Evolutionary conservation across 2,329 filamentous ascomycete genomes (phyloP).

Genomic region (Didymella segeticola): DNA sequence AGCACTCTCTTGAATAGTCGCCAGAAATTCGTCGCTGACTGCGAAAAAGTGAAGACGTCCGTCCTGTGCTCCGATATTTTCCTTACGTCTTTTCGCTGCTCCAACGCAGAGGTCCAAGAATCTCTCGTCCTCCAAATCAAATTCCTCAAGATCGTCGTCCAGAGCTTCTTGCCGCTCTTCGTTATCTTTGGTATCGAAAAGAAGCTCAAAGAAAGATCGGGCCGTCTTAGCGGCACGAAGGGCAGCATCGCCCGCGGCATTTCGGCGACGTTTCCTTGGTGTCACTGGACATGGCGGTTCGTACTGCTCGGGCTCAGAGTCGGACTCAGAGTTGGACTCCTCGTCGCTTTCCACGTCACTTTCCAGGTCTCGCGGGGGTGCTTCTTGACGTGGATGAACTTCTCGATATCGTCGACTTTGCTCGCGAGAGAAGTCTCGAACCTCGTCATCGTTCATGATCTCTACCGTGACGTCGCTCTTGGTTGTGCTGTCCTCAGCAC

Average conservation of each 20-base stretch:
- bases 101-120: conserved; percentile 5
- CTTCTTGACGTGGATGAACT: background rate
- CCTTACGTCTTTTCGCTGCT: background rate
- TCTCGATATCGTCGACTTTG: conserved; percentile 9
- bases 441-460: conserved; percentile 5
- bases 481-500: conserved; percentile 7
- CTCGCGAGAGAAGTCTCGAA: conserved; percentile 1
- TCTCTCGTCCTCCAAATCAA: background rate
- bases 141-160: background rate
- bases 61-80: background rate
- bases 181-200: conserved; percentile 9
- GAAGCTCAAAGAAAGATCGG: conserved; percentile 18
- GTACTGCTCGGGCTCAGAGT: too few relatives aligned
- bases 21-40: conserved; percentile 11
- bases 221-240: conserved; percentile 9
- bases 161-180: background rate
- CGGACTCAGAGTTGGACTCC: too few relatives aligned
- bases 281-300: too few relatives aligned
- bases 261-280: too few relatives aligned
- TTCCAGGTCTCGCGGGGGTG: too few relatives aligned
- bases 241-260: too few relatives aligned
- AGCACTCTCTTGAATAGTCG: background rate
- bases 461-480: conserved; percentile 15
- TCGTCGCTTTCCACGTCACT: background rate
- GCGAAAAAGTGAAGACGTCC: background rate